Evolutionary conservation across 169 alveolate species (phyloP), one percentile per base, ranked within the genome.

Genomic region (Babesia bovis): DNA sequence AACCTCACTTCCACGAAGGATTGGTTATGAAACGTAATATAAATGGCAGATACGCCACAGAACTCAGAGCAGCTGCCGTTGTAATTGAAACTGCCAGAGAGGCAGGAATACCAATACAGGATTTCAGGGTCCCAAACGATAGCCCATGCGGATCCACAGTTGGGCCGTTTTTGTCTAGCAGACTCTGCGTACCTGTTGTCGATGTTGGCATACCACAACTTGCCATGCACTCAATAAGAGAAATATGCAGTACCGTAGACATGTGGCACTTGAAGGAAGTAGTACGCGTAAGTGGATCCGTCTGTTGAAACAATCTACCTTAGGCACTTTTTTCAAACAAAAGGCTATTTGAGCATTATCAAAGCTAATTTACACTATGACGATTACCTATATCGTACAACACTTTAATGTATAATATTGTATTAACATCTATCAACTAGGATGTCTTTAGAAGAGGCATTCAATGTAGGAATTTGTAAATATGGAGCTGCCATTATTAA

Each of bases 151-250:
- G 99, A 17, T 90, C 98, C 21, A 97, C 99, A 15, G 93, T 96
- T 41, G 98, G 99, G 2, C 98, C 99, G 13, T 81, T 91, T 56
- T 81, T 94, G 55, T 90, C 98, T n/a, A 89, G 95, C 42, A 87
- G 94, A 30, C 84, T 95, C 33, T 97, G 99, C 36, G 87, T 94
- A 12, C 94, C 94, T 19, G 90, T 94, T 25, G 94, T 91, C 36
- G 99, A 97, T 79, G 94, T 97, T 41, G 99, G 99, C 15, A 95
- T 95, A 55, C 91, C 97, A 10, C 94, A 94, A 87, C 91, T 96
- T 59, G 98, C 98, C 15, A 97, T 97, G 99, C 99, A 97, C 77
- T 91, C 97, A 25, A 87, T 92, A 40, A 91, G 99, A 66, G 99
- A 97, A 76, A 85, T 81, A 19, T 85, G 90, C 65, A 84, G 90